Conservation (phyloP, 2,329 filamentous ascomycete genomes). For the Pestalotiopsis sp. region DNA sequence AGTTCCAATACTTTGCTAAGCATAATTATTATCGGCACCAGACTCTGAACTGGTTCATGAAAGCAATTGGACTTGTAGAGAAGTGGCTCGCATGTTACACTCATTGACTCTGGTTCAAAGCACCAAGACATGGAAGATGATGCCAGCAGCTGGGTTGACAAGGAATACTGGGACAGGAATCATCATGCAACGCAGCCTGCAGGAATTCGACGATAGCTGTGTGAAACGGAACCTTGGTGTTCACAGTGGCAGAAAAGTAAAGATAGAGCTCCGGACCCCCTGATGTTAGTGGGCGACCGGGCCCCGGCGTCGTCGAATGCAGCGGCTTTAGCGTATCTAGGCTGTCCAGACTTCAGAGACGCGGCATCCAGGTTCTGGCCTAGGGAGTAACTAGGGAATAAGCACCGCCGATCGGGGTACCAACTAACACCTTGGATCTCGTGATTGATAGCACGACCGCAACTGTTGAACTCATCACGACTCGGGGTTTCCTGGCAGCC, state of each 20-base stretch:
- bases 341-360: neutral
- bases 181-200: no score
- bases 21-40: neutral
- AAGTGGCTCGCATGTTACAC: no score
- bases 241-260: neutral
- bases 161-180: no score
- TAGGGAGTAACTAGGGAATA: neutral
- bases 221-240: neutral
- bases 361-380: neutral
- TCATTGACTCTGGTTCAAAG: no score
- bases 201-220: neutral
- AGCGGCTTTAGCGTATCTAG: neutral
- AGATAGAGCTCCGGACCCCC: neutral
- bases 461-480: neutral
- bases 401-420: neutral
- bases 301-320: neutral
- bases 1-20: neutral
- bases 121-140: no score
- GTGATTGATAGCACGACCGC: constrained; percentile 16
- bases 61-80: no score
- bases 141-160: no score
- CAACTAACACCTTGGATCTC: constrained; percentile 11
- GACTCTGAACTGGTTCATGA: no score
- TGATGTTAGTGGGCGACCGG: neutral
- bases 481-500: constrained; percentile 17